Evolutionary conservation across 495 filamentous ascomycete species (phyloP).

Genomic region (Schizothecium vesticola): DNA sequence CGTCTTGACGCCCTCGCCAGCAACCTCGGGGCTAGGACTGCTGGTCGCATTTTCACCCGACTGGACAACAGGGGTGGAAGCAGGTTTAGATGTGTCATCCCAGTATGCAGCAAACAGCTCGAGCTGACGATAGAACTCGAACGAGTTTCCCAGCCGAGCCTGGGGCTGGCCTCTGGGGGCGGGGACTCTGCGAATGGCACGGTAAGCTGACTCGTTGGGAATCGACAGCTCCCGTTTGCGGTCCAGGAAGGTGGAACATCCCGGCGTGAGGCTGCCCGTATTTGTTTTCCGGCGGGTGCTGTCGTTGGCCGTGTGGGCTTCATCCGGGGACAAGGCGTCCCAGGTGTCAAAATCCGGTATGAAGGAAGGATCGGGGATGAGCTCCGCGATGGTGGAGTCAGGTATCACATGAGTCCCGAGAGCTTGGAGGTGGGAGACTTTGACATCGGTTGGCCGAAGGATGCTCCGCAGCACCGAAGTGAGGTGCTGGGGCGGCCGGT

Average conservation of each 20-base stretch:
- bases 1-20: conserved; percentile 1
- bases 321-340: conserved; percentile 41
- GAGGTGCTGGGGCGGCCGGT: conserved; percentile 28
- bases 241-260: conserved; percentile 47
- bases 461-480: conserved; percentile 41
- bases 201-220: conserved; percentile 46
- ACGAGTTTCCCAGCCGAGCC: conserved; percentile 49
- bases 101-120: conserved; percentile 48
- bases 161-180: conserved; percentile 41
- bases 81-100: conserved; percentile 46
- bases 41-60: conserved; percentile 7
- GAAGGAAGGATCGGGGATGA: conserved; percentile 44
- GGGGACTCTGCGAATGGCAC: conserved; percentile 46
- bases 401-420: conserved; percentile 45
- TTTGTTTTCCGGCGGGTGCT: conserved; percentile 38
- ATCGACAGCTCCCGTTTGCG: conserved; percentile 47
- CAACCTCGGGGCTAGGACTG: not conserved
- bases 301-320: conserved; percentile 37
- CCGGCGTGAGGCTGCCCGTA: conserved; percentile 45
- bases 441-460: conserved; percentile 43
- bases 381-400: conserved; percentile 36
- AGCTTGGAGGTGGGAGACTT: conserved; percentile 42
- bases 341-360: conserved; percentile 44
- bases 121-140: conserved; percentile 53
- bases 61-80: conserved; percentile 4